These are phyloP conservation scores for Pterocarpus macrocarpus DNA, from an alignment of 306 rosid genomes.

Conservation along the genomic window DNA sequence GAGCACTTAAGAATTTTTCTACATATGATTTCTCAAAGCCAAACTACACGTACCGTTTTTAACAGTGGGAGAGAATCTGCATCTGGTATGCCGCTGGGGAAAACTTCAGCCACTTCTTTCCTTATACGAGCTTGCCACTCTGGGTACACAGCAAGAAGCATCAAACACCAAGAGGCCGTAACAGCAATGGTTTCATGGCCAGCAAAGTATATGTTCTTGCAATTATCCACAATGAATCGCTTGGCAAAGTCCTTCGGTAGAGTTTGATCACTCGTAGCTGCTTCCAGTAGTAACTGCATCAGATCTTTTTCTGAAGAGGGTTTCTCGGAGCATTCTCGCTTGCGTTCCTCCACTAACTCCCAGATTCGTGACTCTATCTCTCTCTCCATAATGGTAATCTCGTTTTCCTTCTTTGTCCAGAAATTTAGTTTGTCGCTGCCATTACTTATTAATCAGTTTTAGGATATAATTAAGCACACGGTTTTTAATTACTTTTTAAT, in stretches of 20 bases:
- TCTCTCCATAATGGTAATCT: slow-evolving; percentile 62
- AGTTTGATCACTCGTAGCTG: slow-evolving; percentile 63
- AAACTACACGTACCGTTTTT: slow-evolving; percentile 60
- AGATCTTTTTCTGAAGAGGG: slow-evolving; percentile 67
- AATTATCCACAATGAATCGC: slow-evolving; percentile 83
- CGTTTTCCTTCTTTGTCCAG: slow-evolving; percentile 51
- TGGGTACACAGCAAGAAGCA: slow-evolving; percentile 87
- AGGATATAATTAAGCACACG: background rate
- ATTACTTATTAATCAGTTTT: slow-evolving; percentile 17
- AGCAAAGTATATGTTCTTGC: slow-evolving; percentile 94
- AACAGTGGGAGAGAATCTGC: slow-evolving; percentile 61
- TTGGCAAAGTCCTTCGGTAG: slow-evolving; percentile 65
- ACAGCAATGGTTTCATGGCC: slow-evolving; percentile 91
- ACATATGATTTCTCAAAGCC: background rate
- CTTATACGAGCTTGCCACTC: slow-evolving; percentile 82
- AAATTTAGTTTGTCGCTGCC: slow-evolving; percentile 51
- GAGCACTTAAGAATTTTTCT: too few relatives aligned
- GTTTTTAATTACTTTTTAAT: background rate
- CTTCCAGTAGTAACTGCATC: slow-evolving; percentile 74
- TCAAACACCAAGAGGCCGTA: slow-evolving; percentile 86
- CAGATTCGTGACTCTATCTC: slow-evolving; percentile 86
- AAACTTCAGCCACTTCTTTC: slow-evolving; percentile 67
- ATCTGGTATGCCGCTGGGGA: slow-evolving; percentile 65
- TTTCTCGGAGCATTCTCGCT: slow-evolving; percentile 50
- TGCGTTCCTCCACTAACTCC: slow-evolving; percentile 75